Conservation (phyloP, 2,329 filamentous ascomycete genomes). For the Fusarium sp. region DNA sequence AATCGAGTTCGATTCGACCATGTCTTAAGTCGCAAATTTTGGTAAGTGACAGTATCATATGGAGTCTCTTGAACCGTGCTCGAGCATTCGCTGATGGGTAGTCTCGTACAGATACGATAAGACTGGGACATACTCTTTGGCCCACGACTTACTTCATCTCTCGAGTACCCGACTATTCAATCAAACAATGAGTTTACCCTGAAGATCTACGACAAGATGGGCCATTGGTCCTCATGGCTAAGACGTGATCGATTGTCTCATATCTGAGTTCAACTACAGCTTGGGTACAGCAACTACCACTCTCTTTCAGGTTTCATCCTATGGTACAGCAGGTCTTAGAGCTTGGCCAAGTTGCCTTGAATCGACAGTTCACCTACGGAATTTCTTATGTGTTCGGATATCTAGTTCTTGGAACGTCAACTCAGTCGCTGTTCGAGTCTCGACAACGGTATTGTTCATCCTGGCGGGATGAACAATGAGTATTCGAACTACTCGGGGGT, state of each 20-base stretch:
- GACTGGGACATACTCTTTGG: conserved; percentile 1
- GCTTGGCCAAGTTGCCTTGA: too few species aligned
- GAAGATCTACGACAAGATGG: conserved; percentile 44
- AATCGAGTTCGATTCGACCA: conserved; percentile 66
- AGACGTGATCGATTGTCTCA: conserved; percentile 34
- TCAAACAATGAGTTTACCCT: conserved; percentile 57
- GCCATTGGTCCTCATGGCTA: conserved; percentile 40
- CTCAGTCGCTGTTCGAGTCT: background rate
- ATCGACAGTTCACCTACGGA: too few species aligned
- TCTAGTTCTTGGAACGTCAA: too few species aligned
- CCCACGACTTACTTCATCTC: conserved; percentile 56
- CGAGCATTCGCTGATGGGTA: background rate
- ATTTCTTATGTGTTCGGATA: too few species aligned
- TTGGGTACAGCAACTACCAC: background rate
- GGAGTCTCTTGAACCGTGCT: conserved; percentile 42
- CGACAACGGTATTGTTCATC: background rate
- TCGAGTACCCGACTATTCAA: conserved; percentile 53
- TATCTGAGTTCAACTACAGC: background rate
- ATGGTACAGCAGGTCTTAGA: too few species aligned
- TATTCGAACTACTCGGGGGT: background rate
- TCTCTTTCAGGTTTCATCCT: background rate
- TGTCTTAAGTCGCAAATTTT: conserved; percentile 54
- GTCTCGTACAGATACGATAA: conserved; percentile 43
- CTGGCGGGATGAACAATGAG: background rate
- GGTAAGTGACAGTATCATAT: conserved; percentile 59